Percentiles rank a stretch among this genome's conserved stretches.
Conservation (phyloP, 179 eudicot species). For the Beta lomatogona region DNA sequence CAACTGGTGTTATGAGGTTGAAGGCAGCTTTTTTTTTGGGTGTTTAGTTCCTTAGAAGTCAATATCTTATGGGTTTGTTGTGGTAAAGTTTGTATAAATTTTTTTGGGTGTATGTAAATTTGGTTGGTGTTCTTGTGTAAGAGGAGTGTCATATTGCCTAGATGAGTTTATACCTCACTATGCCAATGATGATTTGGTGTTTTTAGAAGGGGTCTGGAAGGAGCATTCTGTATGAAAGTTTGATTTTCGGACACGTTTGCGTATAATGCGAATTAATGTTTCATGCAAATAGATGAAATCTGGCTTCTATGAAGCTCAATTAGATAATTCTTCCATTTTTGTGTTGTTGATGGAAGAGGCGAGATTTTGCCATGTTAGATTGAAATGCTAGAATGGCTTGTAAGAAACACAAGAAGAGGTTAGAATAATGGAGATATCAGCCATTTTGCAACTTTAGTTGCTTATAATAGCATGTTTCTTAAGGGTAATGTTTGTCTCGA, state of each 20-base stretch:
- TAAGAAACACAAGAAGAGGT: background rate
- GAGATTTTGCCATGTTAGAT: background rate
- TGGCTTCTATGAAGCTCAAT: conserved; percentile 2
- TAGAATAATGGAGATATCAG: background rate
- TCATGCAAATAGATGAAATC: background rate
- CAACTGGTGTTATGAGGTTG: background rate
- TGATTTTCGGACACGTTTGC: background rate
- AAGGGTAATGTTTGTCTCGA: background rate
- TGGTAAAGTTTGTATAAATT: background rate
- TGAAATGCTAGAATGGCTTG: background rate
- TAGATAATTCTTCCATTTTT: too few species aligned
- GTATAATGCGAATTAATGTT: background rate
- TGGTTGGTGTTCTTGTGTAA: background rate
- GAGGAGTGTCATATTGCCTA: background rate
- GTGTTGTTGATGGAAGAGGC: background rate
- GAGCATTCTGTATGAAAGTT: background rate
- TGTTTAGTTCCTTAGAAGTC: background rate
- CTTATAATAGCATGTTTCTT: conserved; percentile 1
- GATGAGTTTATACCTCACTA: background rate
- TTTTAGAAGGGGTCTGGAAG: background rate
- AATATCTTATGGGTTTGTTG: background rate
- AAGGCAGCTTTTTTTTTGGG: background rate
- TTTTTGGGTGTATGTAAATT: background rate
- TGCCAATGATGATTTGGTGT: conserved; percentile 16
- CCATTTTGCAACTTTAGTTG: background rate